phyloP scores from a whole-genome alignment of 148 eudicot species.

The Chenopodium suecicum region DNA sequence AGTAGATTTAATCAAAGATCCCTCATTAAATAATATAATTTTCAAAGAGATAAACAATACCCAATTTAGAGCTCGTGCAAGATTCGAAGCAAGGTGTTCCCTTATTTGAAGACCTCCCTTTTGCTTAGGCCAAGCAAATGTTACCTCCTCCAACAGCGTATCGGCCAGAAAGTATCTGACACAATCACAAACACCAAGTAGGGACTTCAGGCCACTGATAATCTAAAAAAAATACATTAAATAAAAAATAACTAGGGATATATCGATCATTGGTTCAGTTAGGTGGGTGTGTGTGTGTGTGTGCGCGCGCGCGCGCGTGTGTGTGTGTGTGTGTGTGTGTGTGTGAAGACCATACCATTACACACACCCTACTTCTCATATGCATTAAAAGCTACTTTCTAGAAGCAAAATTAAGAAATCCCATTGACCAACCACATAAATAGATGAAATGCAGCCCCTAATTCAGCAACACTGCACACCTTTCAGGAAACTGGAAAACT shows the following conservation, averaged over 20 bases:
- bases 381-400: neutral
- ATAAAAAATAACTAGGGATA: neutral
- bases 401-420: neutral
- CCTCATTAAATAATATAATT: neutral
- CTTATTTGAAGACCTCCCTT: conserved; percentile 55
- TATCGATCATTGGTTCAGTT: too few relatives aligned
- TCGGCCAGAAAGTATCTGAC: conserved; percentile 80
- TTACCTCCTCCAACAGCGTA: conserved; percentile 80
- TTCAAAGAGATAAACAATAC: conserved; percentile 36
- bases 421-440: neutral
- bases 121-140: conserved; percentile 92
- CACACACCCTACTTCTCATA: neutral
- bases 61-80: conserved; percentile 74
- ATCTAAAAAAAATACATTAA: neutral
- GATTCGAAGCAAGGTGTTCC: conserved; percentile 73
- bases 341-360: neutral
- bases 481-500: conserved; percentile 97
- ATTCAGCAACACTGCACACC: conserved; percentile 41
- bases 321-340: too few relatives aligned
- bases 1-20: neutral
- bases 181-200: conserved; percentile 1
- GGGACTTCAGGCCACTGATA: conserved; percentile 1
- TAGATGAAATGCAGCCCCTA: neutral
- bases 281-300: too few relatives aligned
- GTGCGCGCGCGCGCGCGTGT: too few relatives aligned